Conservation (phyloP, 768 basidiomycete genomes). For the Cystobasidium onofrii region DNA sequence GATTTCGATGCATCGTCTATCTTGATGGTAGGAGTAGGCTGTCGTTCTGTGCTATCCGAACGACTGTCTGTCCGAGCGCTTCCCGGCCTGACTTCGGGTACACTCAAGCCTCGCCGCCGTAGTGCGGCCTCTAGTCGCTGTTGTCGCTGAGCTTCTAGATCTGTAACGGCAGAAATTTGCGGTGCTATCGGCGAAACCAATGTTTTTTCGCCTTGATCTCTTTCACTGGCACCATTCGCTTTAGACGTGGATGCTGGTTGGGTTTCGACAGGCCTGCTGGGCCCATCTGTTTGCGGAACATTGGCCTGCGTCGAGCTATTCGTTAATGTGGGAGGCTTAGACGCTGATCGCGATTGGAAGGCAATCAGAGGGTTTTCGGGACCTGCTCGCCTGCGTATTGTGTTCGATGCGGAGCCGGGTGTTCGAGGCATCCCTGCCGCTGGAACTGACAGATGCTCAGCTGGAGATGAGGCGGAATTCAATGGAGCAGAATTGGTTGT, state of each 20-base stretch:
- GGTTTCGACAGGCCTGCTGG: too few species aligned
- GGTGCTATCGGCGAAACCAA: neutral
- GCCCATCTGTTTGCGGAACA: too few species aligned
- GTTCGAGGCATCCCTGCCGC: constrained; percentile 44
- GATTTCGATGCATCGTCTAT: neutral
- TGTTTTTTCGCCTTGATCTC: neutral
- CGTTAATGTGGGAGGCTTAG: neutral
- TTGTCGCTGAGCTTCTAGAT: neutral
- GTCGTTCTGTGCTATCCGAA: neutral
- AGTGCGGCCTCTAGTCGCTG: neutral
- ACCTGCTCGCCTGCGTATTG: constrained; percentile 36
- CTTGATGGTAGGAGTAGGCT: constrained; percentile 16
- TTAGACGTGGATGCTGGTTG: too few species aligned
- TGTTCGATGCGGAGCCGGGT: constrained; percentile 41
- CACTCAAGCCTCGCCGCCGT: neutral
- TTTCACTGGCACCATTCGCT: too few species aligned
- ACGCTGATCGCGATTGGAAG: neutral
- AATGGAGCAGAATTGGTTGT: neutral
- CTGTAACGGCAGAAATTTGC: neutral
- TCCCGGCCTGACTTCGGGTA: neutral
- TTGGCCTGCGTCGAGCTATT: neutral
- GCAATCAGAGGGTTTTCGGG: constrained; percentile 31
- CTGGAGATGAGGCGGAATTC: too few species aligned
- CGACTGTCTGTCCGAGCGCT: neutral
- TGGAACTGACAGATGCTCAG: neutral